Percentiles rank a stretch among this genome's conserved stretches.
phyloP scores from a whole-genome alignment of 306 rosid genomes.

The Phaseolus lunatus region DNA sequence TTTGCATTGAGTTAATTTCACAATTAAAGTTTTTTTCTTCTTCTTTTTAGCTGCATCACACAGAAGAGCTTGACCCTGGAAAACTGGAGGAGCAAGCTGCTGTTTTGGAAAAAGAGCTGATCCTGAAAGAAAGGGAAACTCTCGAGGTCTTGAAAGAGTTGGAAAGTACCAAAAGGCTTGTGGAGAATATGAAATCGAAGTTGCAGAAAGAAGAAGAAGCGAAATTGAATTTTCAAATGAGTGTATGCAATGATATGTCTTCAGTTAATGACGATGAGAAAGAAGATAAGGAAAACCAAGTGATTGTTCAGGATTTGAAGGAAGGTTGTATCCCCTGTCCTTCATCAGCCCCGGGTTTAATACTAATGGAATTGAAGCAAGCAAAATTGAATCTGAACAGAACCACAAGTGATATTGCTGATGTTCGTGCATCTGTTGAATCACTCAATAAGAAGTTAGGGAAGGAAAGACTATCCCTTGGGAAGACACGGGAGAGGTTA shows the following conservation, averaged over 20 bases:
- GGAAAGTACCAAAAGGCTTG: conserved; percentile 55
- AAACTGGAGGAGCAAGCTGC: conserved; percentile 51
- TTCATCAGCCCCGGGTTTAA: conserved; percentile 62
- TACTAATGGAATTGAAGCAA: conserved; percentile 81
- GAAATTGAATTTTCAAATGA: conserved; percentile 32
- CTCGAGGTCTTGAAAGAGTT: conserved; percentile 54
- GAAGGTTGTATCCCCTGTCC: conserved; percentile 49
- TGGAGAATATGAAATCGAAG: conserved; percentile 52
- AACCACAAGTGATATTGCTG: conserved; percentile 82
- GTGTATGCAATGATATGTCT: conserved; percentile 12
- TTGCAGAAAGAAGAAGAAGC: conserved; percentile 55
- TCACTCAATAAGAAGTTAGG: conserved; percentile 72
- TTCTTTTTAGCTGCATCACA: conserved; percentile 29
- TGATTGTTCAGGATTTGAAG: conserved; percentile 33
- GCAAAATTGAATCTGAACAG: conserved; percentile 80
- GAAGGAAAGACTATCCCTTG: conserved; percentile 76
- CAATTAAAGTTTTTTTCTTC: no score
- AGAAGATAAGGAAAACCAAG: conserved; percentile 71
- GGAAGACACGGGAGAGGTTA: conserved; percentile 80
- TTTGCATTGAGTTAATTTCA: no score
- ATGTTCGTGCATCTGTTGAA: conserved; percentile 76
- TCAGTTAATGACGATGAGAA: conserved; percentile 33
- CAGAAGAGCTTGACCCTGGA: conserved; percentile 45
- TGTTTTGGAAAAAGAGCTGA: conserved; percentile 53
- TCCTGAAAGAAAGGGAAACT: conserved; percentile 58